Base-by-base conservation (phyloP, 768 basidiomycete genomes). In the Lactarius quietus region DNA sequence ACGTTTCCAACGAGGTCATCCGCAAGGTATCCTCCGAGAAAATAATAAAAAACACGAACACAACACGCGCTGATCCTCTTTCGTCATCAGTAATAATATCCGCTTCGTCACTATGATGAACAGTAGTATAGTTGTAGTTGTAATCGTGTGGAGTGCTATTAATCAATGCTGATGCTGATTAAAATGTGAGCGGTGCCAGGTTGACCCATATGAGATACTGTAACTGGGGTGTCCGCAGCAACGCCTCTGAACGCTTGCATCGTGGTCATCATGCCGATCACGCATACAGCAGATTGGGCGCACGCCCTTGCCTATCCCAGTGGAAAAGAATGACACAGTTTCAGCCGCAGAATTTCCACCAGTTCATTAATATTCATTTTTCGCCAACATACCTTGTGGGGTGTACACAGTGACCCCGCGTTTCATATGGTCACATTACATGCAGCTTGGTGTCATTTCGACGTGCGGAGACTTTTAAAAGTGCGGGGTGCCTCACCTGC, bases 21-120 rank as follows among this genome's bases (percentile, higher is more conserved):
- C 59, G 28, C 53, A 20, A 29, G 53, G 53, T 54, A 33, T 54
- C 38, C 64, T 54, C 52, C 28, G 52, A 54, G 45, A 28, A 31
- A 51, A 51, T 4, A 61, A 38, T 52, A 54, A 56, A 28, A 31
- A 60, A 51, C 18, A 61, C 55, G 45, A 55, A 52, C 38, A 33
- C 61, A n/a, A 55, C 54, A 61, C 57, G 59, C 55, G 60, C 55
- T 48, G 60, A 65, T 65, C 64, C 55, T 35, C 55, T 60, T 48
- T 57, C 38, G 26, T 39, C 53, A 31, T 41, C 54, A 29, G 36
- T n/a, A 29, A 39, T 28, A 31, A 28, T 18, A 9, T 29, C 45
- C 20, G 26, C 28, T 26, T 36, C 35, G 29, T n/a, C n/a, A 29
- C 28, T 59, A 57, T 45, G 35, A 57, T 45, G 28, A 54, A 14